A percentile compares a stretch with the other conserved stretches of the same genome.
Evolutionary conservation across 1,284 basidiomycete genomes (phyloP).

Genomic region (Trametes versicolor): DNA sequence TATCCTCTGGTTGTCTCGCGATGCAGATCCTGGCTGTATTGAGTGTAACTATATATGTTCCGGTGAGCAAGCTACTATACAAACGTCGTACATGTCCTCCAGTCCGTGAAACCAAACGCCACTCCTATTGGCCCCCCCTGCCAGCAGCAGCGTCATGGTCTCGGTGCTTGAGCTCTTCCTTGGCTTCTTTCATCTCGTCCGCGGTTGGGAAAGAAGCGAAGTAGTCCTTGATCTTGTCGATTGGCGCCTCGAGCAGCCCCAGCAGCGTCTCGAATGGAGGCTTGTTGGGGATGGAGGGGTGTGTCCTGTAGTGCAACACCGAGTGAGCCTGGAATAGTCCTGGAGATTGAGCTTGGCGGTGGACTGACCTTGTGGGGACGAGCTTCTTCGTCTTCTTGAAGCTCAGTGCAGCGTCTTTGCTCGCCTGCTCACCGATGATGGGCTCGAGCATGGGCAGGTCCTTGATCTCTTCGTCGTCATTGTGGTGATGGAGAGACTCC

Average conservation of each 20-base stretch:
- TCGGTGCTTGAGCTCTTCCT: slow-evolving; percentile 42
- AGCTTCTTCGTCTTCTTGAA: slow-evolving; percentile 73
- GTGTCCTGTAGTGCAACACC: slow-evolving; percentile 48
- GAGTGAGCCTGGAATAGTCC: background rate
- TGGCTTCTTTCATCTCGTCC: slow-evolving; percentile 58
- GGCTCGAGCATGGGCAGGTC: slow-evolving; percentile 65
- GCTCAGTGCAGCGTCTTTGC: slow-evolving; percentile 52
- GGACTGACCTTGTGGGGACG: slow-evolving; percentile 63
- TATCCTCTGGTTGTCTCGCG: too few relatives aligned
- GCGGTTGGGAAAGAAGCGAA: slow-evolving; percentile 67
- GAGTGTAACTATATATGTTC: background rate
- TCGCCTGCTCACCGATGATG: slow-evolving; percentile 52
- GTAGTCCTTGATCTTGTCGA: slow-evolving; percentile 68
- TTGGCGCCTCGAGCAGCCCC: slow-evolving; percentile 63
- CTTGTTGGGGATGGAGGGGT: slow-evolving; percentile 61
- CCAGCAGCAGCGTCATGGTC: slow-evolving; percentile 43
- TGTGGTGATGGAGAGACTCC: slow-evolving; percentile 60
- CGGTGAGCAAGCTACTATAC: background rate
- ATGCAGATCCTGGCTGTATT: too few relatives aligned
- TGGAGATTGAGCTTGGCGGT: too few relatives aligned
- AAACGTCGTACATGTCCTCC: slow-evolving; percentile 1
- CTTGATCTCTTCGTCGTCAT: slow-evolving; percentile 63
- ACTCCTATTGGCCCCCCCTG: slow-evolving; percentile 9
- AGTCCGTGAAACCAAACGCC: background rate
- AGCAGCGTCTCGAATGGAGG: slow-evolving; percentile 71